These are phyloP conservation scores for Triadica sebifera DNA, from an alignment of 345 rosid genomes.

Conservation along the genomic window DNA sequence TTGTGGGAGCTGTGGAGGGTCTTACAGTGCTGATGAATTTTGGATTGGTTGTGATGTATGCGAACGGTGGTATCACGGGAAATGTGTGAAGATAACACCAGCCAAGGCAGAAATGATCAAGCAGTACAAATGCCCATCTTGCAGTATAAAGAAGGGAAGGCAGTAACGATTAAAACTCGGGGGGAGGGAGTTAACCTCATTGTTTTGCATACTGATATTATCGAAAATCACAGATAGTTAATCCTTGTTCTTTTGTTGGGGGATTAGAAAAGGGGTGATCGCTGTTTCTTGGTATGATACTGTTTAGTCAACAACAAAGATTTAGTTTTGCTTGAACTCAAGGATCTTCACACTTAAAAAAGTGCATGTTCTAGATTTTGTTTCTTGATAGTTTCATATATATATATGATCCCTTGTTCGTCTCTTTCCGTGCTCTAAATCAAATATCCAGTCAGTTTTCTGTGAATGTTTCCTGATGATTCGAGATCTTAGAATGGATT, in stretches of 20 bases:
- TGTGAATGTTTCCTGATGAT: background rate
- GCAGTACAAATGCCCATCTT: conserved; percentile 84
- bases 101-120: conserved; percentile 78
- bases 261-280: background rate
- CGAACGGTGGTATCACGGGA: conserved; percentile 88
- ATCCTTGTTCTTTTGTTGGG: background rate
- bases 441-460: background rate
- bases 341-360: background rate
- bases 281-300: background rate
- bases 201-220: conserved; percentile 6
- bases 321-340: background rate
- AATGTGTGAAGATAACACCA: conserved; percentile 81
- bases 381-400: background rate
- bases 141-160: conserved; percentile 63
- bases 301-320: background rate
- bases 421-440: too few species aligned
- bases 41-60: conserved; percentile 89
- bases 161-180: conserved; percentile 6
- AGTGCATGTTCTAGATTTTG: background rate
- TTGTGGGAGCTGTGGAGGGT: conserved; percentile 82
- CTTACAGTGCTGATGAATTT: conserved; percentile 70
- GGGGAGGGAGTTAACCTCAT: background rate
- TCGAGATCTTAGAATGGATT: background rate
- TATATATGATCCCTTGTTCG: background rate
- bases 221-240: conserved; percentile 5